Base-by-base conservation (phyloP, 352 stramenopile genomes). In the Phytophthora foliorum region DNA sequence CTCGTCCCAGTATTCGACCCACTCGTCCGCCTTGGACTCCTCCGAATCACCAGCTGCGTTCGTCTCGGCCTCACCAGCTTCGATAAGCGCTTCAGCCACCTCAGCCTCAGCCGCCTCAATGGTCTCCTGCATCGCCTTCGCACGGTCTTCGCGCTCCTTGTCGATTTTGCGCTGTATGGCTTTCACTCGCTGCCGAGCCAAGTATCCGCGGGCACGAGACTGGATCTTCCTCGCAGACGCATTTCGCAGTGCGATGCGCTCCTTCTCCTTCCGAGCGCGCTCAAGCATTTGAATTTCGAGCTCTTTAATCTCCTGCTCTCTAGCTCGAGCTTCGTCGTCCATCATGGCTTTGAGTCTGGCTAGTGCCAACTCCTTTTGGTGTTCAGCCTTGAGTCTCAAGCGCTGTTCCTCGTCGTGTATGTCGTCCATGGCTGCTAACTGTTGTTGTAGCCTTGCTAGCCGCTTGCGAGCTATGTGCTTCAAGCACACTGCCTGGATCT, bases 1-100 rank as follows among this genome's bases (percentile, higher is more conserved):
- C 36, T 97, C 90, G 67, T 97, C 90, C 90, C 89, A 96, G 68
- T 96, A 96, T 62, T 97, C 88, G 61, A 95, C 86, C 90, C 90
- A 97, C 45, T 96, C 86, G 6, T 91, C 85, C 7, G 74, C 56
- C 22, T 62, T 81, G 4, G 50, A 41, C 11, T 50, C 57, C 0
- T 59, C 48, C 3, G 29, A 57, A n/a, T 2, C 51, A 11, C 69
- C 67, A 25, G 25, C 60, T 24, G 50, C 63, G 7, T 29, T 56
- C 10, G 51, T 50, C 7, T 34, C 66, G 2, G n/a, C 34, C n/a
- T 81, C 54, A 6, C 54, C 63, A 24, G 38, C 62, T 42, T 69
- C 58, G 27, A 52, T 67, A 8, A 90, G 63, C 0, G 72, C 82
- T 39, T 88, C 68, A 1, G 72, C 76, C 38, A 91, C 72, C 58